Conservation (phyloP, 1,139 yeast genomes). For the Hanseniaspora uvarum region DNA sequence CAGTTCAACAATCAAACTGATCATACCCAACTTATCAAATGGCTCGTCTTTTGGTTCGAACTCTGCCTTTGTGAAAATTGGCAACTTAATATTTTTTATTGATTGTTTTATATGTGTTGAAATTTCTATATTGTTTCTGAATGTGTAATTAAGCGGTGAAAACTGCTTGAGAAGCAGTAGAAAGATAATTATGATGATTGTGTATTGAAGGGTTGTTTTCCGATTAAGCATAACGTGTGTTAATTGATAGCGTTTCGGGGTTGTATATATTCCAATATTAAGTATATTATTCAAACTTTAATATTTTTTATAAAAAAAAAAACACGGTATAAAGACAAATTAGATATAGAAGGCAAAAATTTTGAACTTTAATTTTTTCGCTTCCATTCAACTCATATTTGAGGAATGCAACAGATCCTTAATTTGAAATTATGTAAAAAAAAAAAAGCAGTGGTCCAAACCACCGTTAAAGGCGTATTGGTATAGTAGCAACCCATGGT, state of each 20-base stretch:
- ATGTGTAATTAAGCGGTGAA: neutral
- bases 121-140: neutral
- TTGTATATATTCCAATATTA: neutral
- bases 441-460: no score
- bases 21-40: slow-evolving; percentile 20
- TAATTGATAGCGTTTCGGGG: neutral
- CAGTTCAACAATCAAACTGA: slow-evolving; percentile 19
- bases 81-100: neutral
- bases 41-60: slow-evolving; percentile 25
- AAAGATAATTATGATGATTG: neutral
- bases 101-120: neutral
- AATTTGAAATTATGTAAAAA: no score
- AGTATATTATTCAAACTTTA: no score
- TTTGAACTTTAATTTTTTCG: no score
- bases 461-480: no score
- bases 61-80: slow-evolving; percentile 20
- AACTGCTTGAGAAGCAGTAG: neutral
- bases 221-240: neutral
- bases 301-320: no score
- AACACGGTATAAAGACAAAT: no score
- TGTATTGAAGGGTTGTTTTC: neutral
- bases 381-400: no score
- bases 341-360: no score
- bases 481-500: no score
- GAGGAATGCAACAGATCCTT: no score